Evolutionary conservation across 2,329 filamentous ascomycete species (phyloP), one percentile per base, ranked within the genome.

Genomic region (Drechslerella stenobrocha): DNA sequence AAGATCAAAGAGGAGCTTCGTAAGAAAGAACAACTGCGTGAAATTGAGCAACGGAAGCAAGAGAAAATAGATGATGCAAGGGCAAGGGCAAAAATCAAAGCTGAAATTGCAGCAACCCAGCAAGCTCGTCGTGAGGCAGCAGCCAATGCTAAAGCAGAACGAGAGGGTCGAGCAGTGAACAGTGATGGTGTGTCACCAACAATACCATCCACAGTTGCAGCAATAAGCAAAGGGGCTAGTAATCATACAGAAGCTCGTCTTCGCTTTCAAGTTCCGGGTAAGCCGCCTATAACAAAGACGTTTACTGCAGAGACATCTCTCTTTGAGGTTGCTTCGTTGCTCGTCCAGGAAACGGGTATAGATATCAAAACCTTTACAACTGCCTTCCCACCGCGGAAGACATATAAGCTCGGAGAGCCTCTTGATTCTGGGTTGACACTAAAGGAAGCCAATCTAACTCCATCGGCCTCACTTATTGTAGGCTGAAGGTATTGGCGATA

Each of bases 31-130:
- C 89, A 90, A 75, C 84, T 96, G 75, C 96, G 96, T 77, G 90
- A 96, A 73, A 91, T 90, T 0, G 86, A 86, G 52, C 84, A 85
- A 73, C 96, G 96, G 80, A 86, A 87, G 56, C 84, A 87, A 74
- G 93, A 98, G 79, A 96, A 96, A 80, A 79, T 83, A 40, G 89
- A 87, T 13, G 93, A 97, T 53, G 77, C 87, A 6, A 89, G 90
- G 42, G 92, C 90, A 8, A 93, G 92, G 80, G 89, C 87, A 77
- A 84, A 88, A 32, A 92, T 96, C 76, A 87, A 90, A 78, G 91
- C 90, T 59, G 91, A 91, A 81, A 96, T 98, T 71, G 91, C 93
- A 72, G 91, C 88, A 11, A 91, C 97, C 79, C 96, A 95, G 80
- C 88, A 89, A 72, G 90, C 92, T 74, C 85, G 93, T 55, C 86